Evolutionary conservation across 495 filamentous ascomycete genomes (phyloP), one percentile per base, ranked within the genome.

Genomic region (Hyaloscypha variabilis): DNA sequence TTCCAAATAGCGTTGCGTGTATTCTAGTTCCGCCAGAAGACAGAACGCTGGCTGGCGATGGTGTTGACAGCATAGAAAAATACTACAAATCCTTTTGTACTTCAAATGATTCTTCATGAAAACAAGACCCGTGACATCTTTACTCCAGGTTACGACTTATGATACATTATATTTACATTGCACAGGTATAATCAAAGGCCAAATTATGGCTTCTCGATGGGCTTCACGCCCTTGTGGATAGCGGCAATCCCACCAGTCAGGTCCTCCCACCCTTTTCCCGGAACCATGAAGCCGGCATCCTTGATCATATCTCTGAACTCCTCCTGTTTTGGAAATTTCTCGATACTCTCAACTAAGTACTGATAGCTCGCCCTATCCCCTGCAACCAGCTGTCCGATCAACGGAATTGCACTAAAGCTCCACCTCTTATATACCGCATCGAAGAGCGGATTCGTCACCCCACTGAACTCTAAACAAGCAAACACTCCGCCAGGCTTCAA

Each of bases 321-420:
- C 57, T 84, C 79, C 81, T 99, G 95, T 57, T 80, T 85, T 3
- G 96, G 96, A 74, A 98, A 99, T 49, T 84, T 79, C 80, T 97
- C 93, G 79, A 99, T 98, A 77, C 92, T 97, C 85, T 99, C 95
- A 28, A 98, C 96, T 39, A 99, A 78, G 79, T 99, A 99, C 85
- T 98, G 96, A 76, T 99, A 99, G 73, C 92, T 97, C 69, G 93
- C 93, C 58, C 95, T 82, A 74, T 99, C 95, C 2, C 91, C 94
- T 3, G 95, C 96, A 31, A 99, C 94, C 67, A 99, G 69, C 79
- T 99, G 94, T 21, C 95, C 95, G 74, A 99, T 97, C 53, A 99
- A 71, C 2, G 95, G 95, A 67, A 99, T 99, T 19, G 92, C 92
- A 57, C 87, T 82, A 77, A 98, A 99, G 68, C 92, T 97, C 91